Conservation (phyloP, 2,329 filamentous ascomycete genomes). For the Botryosphaeria dothidea region DNA sequence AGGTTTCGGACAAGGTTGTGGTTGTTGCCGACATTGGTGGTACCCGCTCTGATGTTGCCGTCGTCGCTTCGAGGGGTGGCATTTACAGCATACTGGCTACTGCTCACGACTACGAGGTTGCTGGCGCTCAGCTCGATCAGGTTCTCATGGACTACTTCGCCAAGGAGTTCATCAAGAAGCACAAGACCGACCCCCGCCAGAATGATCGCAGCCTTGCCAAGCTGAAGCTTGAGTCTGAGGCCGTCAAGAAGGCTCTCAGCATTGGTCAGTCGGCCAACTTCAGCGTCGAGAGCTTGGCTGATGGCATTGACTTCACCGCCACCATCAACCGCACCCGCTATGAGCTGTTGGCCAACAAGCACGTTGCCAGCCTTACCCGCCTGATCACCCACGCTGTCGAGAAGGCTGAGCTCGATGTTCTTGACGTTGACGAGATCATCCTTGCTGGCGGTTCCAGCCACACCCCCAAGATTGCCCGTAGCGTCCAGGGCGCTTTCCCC, state of each 20-base stretch:
- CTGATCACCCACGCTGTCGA: slow-evolving; percentile 82
- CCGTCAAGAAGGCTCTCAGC: slow-evolving; percentile 87
- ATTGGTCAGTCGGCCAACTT: slow-evolving; percentile 86
- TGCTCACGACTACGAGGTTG: slow-evolving; percentile 91
- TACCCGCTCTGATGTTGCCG: slow-evolving; percentile 86
- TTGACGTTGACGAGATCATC: slow-evolving; percentile 94
- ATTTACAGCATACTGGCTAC: slow-evolving; percentile 96
- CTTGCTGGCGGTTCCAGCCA: slow-evolving; percentile 89
- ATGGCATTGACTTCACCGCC: slow-evolving; percentile 86
- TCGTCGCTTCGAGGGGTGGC: slow-evolving; percentile 87
- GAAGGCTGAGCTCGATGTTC: slow-evolving; percentile 88
- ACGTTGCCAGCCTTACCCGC: slow-evolving; percentile 84
- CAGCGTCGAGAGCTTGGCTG: slow-evolving; percentile 86
- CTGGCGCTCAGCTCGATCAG: slow-evolving; percentile 82
- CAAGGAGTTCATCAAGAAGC: slow-evolving; percentile 98
- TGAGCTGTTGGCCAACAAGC: slow-evolving; percentile 83
- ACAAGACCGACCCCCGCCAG: slow-evolving; percentile 79
- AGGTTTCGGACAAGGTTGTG: slow-evolving; percentile 79
- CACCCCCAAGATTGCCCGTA: slow-evolving; percentile 86
- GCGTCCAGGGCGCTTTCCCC: slow-evolving; percentile 79
- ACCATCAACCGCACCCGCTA: slow-evolving; percentile 93
- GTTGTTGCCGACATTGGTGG: slow-evolving; percentile 93
- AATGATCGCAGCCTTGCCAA: slow-evolving; percentile 84
- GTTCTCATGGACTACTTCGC: slow-evolving; percentile 94
- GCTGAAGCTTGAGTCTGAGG: slow-evolving; percentile 87